These are phyloP conservation scores for Earliella scabrosa DNA, from an alignment of 1,284 basidiomycete genomes.

Conservation along the genomic window DNA sequence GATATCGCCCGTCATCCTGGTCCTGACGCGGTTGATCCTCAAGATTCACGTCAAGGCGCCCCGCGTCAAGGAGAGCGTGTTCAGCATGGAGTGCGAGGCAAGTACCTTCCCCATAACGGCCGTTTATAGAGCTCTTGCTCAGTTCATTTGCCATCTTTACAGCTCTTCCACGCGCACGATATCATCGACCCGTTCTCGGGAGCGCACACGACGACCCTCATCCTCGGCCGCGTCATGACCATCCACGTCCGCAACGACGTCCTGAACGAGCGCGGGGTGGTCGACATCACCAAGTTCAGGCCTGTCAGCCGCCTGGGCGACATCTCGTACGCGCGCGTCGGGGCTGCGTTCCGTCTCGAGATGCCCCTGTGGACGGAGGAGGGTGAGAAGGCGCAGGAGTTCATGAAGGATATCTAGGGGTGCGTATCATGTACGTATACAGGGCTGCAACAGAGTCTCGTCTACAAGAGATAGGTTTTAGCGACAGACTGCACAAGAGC, in stretches of 20 bases:
- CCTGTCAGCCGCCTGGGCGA: slow-evolving; percentile 71
- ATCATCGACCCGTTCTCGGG: slow-evolving; percentile 48
- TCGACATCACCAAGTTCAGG: slow-evolving; percentile 65
- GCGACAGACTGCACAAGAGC: too few species aligned
- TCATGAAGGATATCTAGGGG: slow-evolving; percentile 12
- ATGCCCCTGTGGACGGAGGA: slow-evolving; percentile 57
- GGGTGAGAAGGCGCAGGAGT: slow-evolving; percentile 23
- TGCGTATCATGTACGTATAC: background rate
- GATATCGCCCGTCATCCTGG: background rate
- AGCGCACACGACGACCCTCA: slow-evolving; percentile 54
- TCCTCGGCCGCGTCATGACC: slow-evolving; percentile 67
- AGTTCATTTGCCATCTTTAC: background rate
- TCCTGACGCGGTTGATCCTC: background rate
- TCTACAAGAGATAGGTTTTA: too few species aligned
- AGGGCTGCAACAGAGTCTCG: too few species aligned
- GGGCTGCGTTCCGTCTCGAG: slow-evolving; percentile 59
- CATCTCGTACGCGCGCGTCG: slow-evolving; percentile 56
- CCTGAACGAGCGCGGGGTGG: slow-evolving; percentile 46
- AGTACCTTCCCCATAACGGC: background rate
- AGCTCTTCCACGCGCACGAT: slow-evolving; percentile 63
- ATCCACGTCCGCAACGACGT: slow-evolving; percentile 65
- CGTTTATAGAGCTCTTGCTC: background rate
- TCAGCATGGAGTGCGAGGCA: slow-evolving; percentile 77
- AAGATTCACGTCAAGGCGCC: slow-evolving; percentile 57
- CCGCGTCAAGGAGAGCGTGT: slow-evolving; percentile 72